Conservation (phyloP, 257 asterid genomes). For the Solanum okadae region DNA sequence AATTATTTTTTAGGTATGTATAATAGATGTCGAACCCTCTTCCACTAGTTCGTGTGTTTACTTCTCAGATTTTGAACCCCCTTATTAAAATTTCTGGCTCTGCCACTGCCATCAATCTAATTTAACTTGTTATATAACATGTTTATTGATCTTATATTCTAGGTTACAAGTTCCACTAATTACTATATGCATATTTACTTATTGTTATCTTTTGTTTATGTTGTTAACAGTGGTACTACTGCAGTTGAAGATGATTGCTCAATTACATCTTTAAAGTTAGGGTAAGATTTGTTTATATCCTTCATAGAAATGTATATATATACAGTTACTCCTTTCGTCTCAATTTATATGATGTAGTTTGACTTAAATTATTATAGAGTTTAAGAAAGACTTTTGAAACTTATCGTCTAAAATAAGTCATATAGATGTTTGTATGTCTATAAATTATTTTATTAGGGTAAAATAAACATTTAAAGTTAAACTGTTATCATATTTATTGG, state of each 20-base stretch:
- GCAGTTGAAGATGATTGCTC: conserved; percentile 29
- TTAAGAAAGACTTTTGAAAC: too few species aligned
- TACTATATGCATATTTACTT: neutral
- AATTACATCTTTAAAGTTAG: conserved; percentile 29
- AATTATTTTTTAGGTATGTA: too few species aligned
- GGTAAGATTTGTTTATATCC: conserved; percentile 8
- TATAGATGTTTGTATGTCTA: neutral
- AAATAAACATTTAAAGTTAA: too few species aligned
- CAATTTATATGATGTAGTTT: too few species aligned
- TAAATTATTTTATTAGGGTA: neutral
- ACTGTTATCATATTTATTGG: neutral
- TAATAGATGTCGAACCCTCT: too few species aligned
- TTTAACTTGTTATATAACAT: neutral
- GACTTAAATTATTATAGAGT: too few species aligned
- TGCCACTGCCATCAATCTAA: neutral
- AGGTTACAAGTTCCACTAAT: neutral
- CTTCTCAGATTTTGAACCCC: too few species aligned
- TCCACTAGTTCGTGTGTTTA: too few species aligned
- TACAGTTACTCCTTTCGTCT: neutral
- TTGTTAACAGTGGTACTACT: conserved; percentile 17
- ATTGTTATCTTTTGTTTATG: neutral
- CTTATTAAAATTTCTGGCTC: too few species aligned
- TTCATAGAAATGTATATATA: neutral
- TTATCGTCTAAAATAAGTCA: too few species aligned
- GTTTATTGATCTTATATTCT: neutral